Percentiles rank a stretch among this genome's conserved stretches.
phyloP scores from a whole-genome alignment of 768 basidiomycete genomes.

The Polyporus arcularius region DNA sequence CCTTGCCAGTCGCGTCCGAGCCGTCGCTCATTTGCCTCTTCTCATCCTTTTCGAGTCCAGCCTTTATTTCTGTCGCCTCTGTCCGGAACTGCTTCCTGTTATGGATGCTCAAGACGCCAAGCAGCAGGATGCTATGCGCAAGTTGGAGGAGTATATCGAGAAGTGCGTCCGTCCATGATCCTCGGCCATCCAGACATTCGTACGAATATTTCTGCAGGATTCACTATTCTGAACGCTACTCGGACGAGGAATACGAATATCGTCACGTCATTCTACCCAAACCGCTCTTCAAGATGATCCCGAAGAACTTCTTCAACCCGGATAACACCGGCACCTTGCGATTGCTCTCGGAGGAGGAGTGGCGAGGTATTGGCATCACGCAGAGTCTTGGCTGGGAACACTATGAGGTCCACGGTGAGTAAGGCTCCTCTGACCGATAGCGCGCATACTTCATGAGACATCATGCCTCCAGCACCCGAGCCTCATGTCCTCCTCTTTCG shows the following conservation, averaged over 20 bases:
- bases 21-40: constrained; percentile 1
- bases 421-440: constrained; percentile 20
- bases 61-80: background rate
- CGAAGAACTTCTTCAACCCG: constrained; percentile 75
- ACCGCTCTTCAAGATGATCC: constrained; percentile 90
- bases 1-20: constrained; percentile 2
- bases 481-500: constrained; percentile 95
- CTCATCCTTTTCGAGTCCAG: background rate
- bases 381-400: constrained; percentile 98
- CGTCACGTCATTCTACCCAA: constrained; percentile 97
- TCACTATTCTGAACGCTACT: constrained; percentile 89
- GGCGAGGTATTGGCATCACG: constrained; percentile 94
- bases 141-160: constrained; percentile 74
- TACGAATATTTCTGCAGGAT: constrained; percentile 51
- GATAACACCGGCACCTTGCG: constrained; percentile 79
- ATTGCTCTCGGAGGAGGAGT: constrained; percentile 84
- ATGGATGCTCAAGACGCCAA: constrained; percentile 25
- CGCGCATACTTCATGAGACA: background rate
- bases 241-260: constrained; percentile 92
- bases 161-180: constrained; percentile 47
- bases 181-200: background rate
- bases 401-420: constrained; percentile 89
- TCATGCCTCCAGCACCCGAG: constrained; percentile 65
- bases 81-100: background rate
- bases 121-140: constrained; percentile 26